phyloP scores from a whole-genome alignment of 1,284 basidiomycete species.

The Blastosporella zonata region DNA sequence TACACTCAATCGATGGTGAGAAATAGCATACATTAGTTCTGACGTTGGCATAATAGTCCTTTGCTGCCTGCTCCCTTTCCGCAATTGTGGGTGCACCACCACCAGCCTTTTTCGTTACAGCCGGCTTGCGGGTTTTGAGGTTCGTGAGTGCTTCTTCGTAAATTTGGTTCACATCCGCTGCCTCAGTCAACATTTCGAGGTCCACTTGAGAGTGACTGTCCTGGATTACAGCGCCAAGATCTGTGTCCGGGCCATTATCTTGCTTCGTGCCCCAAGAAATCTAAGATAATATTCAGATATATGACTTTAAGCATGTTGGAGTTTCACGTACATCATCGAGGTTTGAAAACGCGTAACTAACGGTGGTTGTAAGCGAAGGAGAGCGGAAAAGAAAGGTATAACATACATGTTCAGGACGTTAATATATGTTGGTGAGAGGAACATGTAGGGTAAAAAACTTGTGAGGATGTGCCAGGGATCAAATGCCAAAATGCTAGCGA shows the following conservation, averaged over 20 bases:
- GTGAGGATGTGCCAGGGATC: slow-evolving; percentile 95
- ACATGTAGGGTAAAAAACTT: slow-evolving; percentile 85
- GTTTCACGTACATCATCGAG: slow-evolving; percentile 64
- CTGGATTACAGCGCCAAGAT: slow-evolving; percentile 80
- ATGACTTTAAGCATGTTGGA: not conserved
- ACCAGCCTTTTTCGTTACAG: slow-evolving; percentile 26
- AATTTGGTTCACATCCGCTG: slow-evolving; percentile 83
- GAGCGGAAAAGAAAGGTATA: slow-evolving; percentile 13
- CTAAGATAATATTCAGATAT: slow-evolving; percentile 30
- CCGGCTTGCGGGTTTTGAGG: slow-evolving; percentile 68
- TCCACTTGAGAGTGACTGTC: slow-evolving; percentile 82
- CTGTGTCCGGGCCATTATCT: slow-evolving; percentile 62
- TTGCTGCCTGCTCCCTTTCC: slow-evolving; percentile 74
- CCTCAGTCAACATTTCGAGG: slow-evolving; percentile 83
- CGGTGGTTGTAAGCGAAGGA: not conserved
- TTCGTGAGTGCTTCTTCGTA: slow-evolving; percentile 90
- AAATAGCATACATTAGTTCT: slow-evolving; percentile 76
- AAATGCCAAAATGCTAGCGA: slow-evolving; percentile 81
- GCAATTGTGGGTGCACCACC: slow-evolving; percentile 36
- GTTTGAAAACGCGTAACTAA: slow-evolving; percentile 78
- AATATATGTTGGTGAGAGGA: slow-evolving; percentile 87
- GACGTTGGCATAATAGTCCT: slow-evolving; percentile 88
- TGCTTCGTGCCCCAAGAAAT: slow-evolving; percentile 93
- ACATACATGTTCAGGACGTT: slow-evolving; percentile 83
- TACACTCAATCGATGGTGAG: slow-evolving; percentile 6